phyloP scores from a whole-genome alignment of 768 basidiomycete species.

The Rhizopogon roseolus region DNA sequence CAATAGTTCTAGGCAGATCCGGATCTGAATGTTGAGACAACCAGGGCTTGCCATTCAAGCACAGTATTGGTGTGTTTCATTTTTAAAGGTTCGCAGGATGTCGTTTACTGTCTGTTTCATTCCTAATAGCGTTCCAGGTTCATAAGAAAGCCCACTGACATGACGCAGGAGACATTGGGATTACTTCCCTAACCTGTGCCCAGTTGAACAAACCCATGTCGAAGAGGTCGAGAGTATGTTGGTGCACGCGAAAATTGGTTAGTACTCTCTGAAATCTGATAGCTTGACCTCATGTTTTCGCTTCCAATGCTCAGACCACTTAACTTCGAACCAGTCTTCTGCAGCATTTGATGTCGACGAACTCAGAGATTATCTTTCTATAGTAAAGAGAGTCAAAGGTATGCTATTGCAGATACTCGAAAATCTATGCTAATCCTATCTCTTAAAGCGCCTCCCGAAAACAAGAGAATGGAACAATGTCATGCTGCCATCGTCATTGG shows the following conservation, averaged over 20 bases:
- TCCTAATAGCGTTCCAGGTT: background rate
- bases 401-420: background rate
- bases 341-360: conserved; percentile 14
- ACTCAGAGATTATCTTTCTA: conserved; percentile 14
- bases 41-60: conserved; percentile 28
- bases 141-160: background rate
- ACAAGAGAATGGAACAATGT: conserved; percentile 1
- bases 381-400: conserved; percentile 23
- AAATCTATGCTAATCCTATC: background rate
- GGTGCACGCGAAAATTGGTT: conserved; percentile 21
- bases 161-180: conserved; percentile 31
- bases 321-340: conserved; percentile 22
- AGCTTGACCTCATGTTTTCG: background rate
- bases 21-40: background rate
- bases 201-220: conserved; percentile 19
- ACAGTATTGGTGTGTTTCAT: conserved; percentile 29
- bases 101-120: background rate
- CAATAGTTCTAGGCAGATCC: background rate
- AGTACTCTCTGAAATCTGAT: background rate
- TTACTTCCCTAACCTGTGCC: conserved; percentile 21
- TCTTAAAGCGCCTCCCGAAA: background rate
- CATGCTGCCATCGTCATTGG: conserved; percentile 18
- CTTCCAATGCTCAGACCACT: conserved; percentile 13
- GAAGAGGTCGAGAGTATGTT: conserved; percentile 21
- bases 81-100: background rate